Conservation (phyloP, 163 green algal species). For the Chlamydomonas reinhardtii region DNA sequence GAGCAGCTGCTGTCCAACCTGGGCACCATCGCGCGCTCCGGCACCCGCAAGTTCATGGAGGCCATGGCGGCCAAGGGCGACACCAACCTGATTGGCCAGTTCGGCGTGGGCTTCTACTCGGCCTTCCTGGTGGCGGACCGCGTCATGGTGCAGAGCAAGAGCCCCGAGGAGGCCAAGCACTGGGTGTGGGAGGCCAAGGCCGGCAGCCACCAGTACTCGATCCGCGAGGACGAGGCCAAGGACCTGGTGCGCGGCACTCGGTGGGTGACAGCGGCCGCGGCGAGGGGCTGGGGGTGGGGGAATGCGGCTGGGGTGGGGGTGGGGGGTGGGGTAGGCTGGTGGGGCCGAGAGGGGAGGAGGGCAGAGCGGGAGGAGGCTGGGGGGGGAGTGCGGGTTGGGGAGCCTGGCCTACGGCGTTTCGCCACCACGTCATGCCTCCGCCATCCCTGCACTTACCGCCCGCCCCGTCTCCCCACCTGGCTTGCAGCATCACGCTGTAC, state of each 20-base stretch:
- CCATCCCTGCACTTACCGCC: too few species aligned
- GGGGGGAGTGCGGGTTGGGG: too few species aligned
- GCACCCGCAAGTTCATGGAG: slow-evolving; percentile 98
- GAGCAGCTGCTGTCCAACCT: slow-evolving; percentile 95
- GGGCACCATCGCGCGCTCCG: slow-evolving; percentile 96
- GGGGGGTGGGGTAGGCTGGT: not conserved
- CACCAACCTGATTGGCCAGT: slow-evolving; percentile 97
- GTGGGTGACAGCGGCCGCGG: slow-evolving; percentile 26
- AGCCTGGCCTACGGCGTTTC: too few species aligned
- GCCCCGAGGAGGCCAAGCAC: slow-evolving; percentile 77
- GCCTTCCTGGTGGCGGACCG: slow-evolving; percentile 93
- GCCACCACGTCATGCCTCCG: too few species aligned
- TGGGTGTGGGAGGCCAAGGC: slow-evolving; percentile 93
- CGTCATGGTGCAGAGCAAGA: slow-evolving; percentile 91
- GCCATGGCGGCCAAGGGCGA: slow-evolving; percentile 85
- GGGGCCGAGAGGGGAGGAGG: not conserved
- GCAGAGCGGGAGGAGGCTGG: too few species aligned
- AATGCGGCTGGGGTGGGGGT: not conserved
- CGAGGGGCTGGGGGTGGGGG: not conserved
- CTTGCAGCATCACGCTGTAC: slow-evolving; percentile 84
- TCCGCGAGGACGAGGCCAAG: slow-evolving; percentile 70
- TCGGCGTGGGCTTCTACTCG: slow-evolving; percentile 99
- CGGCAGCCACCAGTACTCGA: slow-evolving; percentile 89
- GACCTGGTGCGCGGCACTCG: slow-evolving; percentile 65
- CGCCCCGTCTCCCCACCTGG: too few species aligned